phyloP scores from a whole-genome alignment of 164 flowering plant genomes.

The Chimonanthus praecox region DNA sequence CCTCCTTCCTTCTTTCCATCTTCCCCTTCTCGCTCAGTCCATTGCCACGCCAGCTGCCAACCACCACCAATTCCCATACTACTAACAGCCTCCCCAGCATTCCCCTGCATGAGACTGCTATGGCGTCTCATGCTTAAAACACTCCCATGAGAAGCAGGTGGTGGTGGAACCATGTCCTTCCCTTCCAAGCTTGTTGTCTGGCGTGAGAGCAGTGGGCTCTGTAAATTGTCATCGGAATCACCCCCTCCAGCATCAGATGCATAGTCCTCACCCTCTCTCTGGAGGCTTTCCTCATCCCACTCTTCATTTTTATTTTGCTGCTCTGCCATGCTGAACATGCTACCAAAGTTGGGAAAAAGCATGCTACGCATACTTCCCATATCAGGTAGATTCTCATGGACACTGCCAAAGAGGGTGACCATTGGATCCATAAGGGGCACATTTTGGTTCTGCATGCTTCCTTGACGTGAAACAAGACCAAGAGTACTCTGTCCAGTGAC shows the following conservation, averaged over 20 bases:
- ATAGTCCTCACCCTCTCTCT: conserved; percentile 38
- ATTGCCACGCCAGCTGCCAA: conserved; percentile 56
- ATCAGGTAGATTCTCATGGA: conserved; percentile 83
- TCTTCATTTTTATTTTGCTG: conserved; percentile 30
- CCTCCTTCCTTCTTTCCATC: conserved; percentile 45
- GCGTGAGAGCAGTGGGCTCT: conserved; percentile 48
- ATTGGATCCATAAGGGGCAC: conserved; percentile 76
- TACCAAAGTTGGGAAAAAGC: conserved; percentile 51
- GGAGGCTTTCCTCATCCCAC: conserved; percentile 55
- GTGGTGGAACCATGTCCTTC: conserved; percentile 31
- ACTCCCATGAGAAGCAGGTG: conserved; percentile 33
- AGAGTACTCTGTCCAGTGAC: conserved; percentile 61
- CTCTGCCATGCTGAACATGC: conserved; percentile 47
- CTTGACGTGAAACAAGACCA: conserved; percentile 72
- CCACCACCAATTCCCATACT: conserved; percentile 59
- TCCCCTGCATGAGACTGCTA: conserved; percentile 35
- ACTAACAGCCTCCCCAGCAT: conserved; percentile 30
- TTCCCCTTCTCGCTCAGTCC: conserved; percentile 42
- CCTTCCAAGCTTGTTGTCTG: conserved; percentile 39
- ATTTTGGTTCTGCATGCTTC: conserved; percentile 55
- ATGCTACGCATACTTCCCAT: conserved; percentile 51
- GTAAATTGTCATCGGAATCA: conserved; percentile 44
- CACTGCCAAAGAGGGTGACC: conserved; percentile 82
- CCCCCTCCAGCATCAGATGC: conserved; percentile 30
- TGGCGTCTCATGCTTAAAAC: conserved; percentile 33